Percentiles rank a stretch among this genome's conserved stretches.
Conservation (phyloP, 208 protist species). For the Leishmania lainsoni region DNA sequence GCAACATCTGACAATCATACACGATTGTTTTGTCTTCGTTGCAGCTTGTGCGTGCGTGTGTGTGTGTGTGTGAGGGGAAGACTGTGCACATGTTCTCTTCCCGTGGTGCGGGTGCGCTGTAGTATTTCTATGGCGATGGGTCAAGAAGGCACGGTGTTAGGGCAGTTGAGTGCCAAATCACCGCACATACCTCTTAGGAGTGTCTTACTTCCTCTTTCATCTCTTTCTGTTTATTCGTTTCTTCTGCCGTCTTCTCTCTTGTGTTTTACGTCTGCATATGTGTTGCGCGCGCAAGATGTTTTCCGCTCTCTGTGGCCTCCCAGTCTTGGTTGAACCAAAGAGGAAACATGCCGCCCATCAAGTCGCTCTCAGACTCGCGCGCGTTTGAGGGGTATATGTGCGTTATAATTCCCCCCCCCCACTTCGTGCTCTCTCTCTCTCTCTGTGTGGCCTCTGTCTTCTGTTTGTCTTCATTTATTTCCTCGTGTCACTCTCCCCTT, state of each 20-base stretch:
- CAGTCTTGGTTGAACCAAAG: neutral
- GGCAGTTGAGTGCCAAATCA: neutral
- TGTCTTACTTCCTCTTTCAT: neutral
- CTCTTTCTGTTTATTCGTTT: neutral
- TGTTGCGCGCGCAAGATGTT: neutral
- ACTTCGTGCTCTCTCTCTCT: too few species aligned
- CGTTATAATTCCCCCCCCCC: neutral
- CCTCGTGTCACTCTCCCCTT: conserved; percentile 5
- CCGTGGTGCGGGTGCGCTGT: neutral
- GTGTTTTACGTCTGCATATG: neutral
- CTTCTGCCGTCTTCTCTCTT: neutral
- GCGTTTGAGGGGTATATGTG: neutral
- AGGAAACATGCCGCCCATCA: neutral
- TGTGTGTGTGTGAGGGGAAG: too few species aligned
- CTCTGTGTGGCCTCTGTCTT: neutral
- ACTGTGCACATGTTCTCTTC: neutral
- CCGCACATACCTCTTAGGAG: neutral
- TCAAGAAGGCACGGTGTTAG: neutral
- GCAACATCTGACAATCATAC: too few species aligned
- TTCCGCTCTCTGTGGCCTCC: neutral
- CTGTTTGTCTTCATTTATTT: neutral
- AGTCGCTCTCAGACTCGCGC: neutral
- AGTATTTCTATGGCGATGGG: neutral
- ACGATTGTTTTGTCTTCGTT: too few species aligned
- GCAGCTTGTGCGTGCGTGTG: too few species aligned